phyloP scores from a whole-genome alignment of 1,284 basidiomycete species.

The Cutaneotrichosporon daszewskae region DNA sequence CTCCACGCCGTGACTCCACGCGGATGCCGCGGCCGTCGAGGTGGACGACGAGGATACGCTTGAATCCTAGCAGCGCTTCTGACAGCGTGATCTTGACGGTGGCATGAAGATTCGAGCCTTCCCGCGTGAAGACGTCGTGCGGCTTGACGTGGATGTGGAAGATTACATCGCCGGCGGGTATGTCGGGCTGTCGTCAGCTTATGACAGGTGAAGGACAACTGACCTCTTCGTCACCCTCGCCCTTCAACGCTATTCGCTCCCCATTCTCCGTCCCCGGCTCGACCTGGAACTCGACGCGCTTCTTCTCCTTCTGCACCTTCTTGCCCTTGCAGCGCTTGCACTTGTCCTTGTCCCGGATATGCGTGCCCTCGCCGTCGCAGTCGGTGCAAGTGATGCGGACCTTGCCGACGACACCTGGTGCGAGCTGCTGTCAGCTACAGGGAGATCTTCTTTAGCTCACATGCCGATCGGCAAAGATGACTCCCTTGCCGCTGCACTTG shows the following conservation, averaged over 20 bases:
- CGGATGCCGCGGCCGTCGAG: slow-evolving; percentile 82
- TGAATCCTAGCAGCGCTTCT: slow-evolving; percentile 85
- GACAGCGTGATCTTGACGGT: slow-evolving; percentile 66
- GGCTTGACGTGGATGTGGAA: slow-evolving; percentile 67
- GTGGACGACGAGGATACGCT: slow-evolving; percentile 76
- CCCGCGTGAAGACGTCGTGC: slow-evolving; percentile 62
- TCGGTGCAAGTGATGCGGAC: slow-evolving; percentile 60
- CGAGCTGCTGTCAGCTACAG: slow-evolving; percentile 29
- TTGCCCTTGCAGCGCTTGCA: slow-evolving; percentile 95
- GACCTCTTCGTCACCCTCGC: slow-evolving; percentile 86
- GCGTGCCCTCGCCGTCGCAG: slow-evolving; percentile 74
- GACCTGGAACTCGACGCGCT: slow-evolving; percentile 74
- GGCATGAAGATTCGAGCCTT: slow-evolving; percentile 30
- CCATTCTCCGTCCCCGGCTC: slow-evolving; percentile 83
- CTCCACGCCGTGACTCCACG: slow-evolving; percentile 64
- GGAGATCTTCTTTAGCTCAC: slow-evolving; percentile 23
- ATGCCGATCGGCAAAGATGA: slow-evolving; percentile 40
- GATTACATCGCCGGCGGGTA: slow-evolving; percentile 79
- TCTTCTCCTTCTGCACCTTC: slow-evolving; percentile 79
- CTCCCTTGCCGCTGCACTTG: slow-evolving; percentile 69
- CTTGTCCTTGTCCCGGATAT: slow-evolving; percentile 83
- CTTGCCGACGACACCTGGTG: slow-evolving; percentile 48
- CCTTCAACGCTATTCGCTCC: slow-evolving; percentile 77
- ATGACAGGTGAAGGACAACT: slow-evolving; percentile 16
- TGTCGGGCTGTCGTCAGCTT: slow-evolving; percentile 57